phyloP scores from a whole-genome alignment of 1,139 yeast species.

The Entelexis sorbosivorans region DNA sequence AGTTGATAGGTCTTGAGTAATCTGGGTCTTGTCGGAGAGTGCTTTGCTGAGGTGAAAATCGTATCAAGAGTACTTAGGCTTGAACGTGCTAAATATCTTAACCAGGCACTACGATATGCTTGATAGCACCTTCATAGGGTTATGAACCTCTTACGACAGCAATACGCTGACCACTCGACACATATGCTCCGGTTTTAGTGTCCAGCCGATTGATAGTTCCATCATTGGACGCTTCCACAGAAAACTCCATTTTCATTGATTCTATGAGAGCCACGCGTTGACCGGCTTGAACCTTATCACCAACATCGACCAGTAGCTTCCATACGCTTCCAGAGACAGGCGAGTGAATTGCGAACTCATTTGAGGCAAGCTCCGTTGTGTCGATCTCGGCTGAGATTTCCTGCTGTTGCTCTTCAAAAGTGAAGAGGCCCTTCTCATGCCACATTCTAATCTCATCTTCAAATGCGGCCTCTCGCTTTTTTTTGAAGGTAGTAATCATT shows the following conservation, averaged over 20 bases:
- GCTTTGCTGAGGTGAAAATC: no score
- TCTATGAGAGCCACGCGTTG: conserved; percentile 82
- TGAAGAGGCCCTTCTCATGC: conserved; percentile 68
- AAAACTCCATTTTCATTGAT: conserved; percentile 72
- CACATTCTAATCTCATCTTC: conserved; percentile 65
- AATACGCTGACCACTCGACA: neutral
- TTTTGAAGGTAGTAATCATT: neutral
- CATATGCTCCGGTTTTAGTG: neutral
- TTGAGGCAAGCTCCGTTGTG: conserved; percentile 33
- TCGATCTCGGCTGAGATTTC: conserved; percentile 20
- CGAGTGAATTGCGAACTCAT: conserved; percentile 74
- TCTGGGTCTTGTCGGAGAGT: no score
- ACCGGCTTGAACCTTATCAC: conserved; percentile 60
- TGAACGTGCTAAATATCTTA: no score
- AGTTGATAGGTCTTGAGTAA: no score
- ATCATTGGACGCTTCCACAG: neutral
- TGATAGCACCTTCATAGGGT: no score
- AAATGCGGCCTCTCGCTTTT: conserved; percentile 36
- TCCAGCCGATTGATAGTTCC: neutral
- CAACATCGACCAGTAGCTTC: conserved; percentile 67
- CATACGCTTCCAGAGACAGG: conserved; percentile 94
- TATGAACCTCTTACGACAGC: no score
- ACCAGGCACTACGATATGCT: no score
- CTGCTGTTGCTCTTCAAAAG: conserved; percentile 69
- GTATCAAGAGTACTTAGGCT: no score